These are phyloP conservation scores for Takakia lepidozioides DNA, from an alignment of 225 moss, liverwort and hornwort species.

Conservation along the genomic window DNA sequence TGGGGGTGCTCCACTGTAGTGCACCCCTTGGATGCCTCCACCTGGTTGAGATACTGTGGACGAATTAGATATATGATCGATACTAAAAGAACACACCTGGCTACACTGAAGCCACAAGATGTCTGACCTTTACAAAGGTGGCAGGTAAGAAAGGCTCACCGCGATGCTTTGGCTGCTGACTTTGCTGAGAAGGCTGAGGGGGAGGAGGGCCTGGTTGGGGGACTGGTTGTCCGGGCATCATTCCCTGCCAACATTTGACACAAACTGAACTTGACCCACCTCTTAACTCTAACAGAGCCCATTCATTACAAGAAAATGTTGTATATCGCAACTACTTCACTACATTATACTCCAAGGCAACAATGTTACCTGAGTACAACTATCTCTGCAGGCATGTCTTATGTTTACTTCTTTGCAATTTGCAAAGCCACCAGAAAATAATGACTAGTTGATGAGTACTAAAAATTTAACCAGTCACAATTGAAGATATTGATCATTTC, in stretches of 20 bases:
- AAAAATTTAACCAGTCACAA: too few species aligned
- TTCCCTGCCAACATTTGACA: slow-evolving; percentile 34
- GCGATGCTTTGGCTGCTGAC: slow-evolving; percentile 68
- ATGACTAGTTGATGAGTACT: too few species aligned
- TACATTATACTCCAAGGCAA: too few species aligned
- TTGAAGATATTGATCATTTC: too few species aligned
- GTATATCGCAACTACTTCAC: too few species aligned
- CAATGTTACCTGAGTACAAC: too few species aligned
- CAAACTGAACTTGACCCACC: not conserved
- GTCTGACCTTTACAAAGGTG: not conserved
- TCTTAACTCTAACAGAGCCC: not conserved
- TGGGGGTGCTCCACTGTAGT: slow-evolving; percentile 42
- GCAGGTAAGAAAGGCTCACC: slow-evolving; percentile 11
- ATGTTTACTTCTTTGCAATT: too few species aligned
- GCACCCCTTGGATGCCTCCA: slow-evolving; percentile 45
- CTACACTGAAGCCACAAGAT: not conserved
- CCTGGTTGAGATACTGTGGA: too few species aligned
- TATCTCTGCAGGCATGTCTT: too few species aligned
- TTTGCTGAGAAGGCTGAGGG: slow-evolving; percentile 56
- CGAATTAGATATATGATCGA: too few species aligned
- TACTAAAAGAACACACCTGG: not conserved
- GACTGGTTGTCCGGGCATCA: slow-evolving; percentile 75
- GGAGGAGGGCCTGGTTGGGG: slow-evolving; percentile 51
- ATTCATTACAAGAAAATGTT: too few species aligned
- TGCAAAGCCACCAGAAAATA: too few species aligned